These are phyloP conservation scores for Serendipita vermifera DNA, from an alignment of 768 basidiomycete genomes.

Conservation along the genomic window DNA sequence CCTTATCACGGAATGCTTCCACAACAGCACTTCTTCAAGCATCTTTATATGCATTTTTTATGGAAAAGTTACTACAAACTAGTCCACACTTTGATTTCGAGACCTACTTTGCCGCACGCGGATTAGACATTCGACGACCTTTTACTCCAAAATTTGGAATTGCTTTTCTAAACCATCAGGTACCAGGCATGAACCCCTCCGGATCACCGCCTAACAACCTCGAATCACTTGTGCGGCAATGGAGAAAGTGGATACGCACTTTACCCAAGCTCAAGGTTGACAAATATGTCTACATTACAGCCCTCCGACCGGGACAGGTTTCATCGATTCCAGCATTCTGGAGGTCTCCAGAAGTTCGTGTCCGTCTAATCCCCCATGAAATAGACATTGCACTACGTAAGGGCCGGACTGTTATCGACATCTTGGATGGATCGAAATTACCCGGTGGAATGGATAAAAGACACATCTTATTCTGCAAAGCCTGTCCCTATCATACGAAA, in stretches of 20 bases:
- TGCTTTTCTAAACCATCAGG: neutral
- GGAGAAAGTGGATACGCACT: neutral
- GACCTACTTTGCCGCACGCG: neutral
- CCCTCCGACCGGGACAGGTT: neutral
- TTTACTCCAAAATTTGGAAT: neutral
- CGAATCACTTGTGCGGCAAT: neutral
- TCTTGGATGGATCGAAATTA: slow-evolving; percentile 1
- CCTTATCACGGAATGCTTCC: neutral
- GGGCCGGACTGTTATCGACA: neutral
- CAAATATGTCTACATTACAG: neutral
- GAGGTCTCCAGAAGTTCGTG: no score
- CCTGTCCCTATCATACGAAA: no score
- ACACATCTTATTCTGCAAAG: no score
- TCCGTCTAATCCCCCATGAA: no score
- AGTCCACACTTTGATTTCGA: neutral
- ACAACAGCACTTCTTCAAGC: neutral
- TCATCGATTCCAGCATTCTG: neutral
- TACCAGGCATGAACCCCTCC: neutral
- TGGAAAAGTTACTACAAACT: neutral
- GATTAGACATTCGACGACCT: neutral
- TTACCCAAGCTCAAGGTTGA: neutral
- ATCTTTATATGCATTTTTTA: neutral
- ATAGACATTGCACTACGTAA: no score
- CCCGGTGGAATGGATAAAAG: no score
- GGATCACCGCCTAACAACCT: neutral